phyloP scores from a whole-genome alignment of 2,329 filamentous ascomycete genomes.

The Aaosphaeria arxii region DNA sequence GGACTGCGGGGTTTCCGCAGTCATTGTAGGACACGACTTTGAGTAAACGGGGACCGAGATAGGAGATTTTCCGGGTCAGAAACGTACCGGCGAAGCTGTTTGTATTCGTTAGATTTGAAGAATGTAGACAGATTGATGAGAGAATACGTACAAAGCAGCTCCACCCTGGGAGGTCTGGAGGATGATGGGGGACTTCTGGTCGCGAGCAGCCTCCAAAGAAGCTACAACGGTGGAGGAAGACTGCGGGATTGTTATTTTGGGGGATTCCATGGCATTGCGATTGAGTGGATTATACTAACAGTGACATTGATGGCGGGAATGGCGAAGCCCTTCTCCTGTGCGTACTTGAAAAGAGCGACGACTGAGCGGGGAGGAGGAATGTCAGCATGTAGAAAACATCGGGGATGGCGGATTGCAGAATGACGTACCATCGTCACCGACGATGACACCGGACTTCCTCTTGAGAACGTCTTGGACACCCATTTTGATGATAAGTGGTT shows the following conservation, averaged over 20 bases:
- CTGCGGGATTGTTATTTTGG: too few relatives aligned
- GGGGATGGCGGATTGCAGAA: too few relatives aligned
- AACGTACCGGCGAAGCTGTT: constrained; percentile 70
- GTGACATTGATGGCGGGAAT: constrained; percentile 65
- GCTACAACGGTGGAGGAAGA: not conserved
- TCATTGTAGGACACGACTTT: not conserved
- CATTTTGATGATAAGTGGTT: constrained; percentile 27
- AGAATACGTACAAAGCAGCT: constrained; percentile 37
- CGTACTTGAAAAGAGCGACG: constrained; percentile 75
- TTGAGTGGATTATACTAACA: not conserved
- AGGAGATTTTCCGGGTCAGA: too few relatives aligned
- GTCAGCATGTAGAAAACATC: too few relatives aligned
- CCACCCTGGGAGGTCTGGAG: constrained; percentile 86
- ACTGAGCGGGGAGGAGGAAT: not conserved
- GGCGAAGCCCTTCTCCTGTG: constrained; percentile 67
- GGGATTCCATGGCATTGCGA: too few relatives aligned
- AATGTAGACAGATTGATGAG: too few relatives aligned
- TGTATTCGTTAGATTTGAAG: too few relatives aligned
- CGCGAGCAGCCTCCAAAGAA: constrained; percentile 87
- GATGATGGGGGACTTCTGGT: constrained; percentile 87
- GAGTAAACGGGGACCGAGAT: not conserved
- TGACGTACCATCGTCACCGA: constrained; percentile 61
- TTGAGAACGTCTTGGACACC: constrained; percentile 50
- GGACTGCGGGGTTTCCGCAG: too few relatives aligned
- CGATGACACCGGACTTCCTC: constrained; percentile 62